Conservation (phyloP, 805 yeast genomes). For the Candida gorgasii region DNA sequence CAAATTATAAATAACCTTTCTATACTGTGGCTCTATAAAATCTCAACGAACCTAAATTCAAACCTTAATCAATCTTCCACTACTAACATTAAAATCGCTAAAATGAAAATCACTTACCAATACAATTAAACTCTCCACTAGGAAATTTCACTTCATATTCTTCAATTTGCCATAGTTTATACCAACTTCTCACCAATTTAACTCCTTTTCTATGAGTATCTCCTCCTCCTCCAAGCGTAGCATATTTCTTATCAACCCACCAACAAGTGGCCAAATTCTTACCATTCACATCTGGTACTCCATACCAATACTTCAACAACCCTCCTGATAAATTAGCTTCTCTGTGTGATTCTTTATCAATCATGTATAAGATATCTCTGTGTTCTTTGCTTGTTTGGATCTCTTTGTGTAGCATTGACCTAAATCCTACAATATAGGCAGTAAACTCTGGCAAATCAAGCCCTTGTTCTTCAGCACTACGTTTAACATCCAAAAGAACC, state of each 20-base stretch:
- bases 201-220: slow-evolving; percentile 32
- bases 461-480: slow-evolving; percentile 14
- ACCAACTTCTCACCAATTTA: slow-evolving; percentile 32
- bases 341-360: slow-evolving; percentile 33
- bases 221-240: slow-evolving; percentile 36
- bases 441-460: slow-evolving; percentile 16
- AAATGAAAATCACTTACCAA: too few species aligned
- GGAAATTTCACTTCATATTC: slow-evolving; percentile 21
- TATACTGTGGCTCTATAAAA: too few species aligned
- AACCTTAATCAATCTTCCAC: too few species aligned
- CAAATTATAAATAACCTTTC: too few species aligned
- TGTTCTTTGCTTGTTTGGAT: slow-evolving; percentile 24
- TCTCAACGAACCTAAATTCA: too few species aligned
- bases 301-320: slow-evolving; percentile 40
- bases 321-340: slow-evolving; percentile 41
- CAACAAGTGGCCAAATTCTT: slow-evolving; percentile 42
- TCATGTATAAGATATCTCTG: slow-evolving; percentile 24
- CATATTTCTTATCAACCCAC: slow-evolving; percentile 32
- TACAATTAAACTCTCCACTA: neutral
- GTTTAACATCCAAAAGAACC: slow-evolving; percentile 15
- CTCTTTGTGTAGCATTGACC: slow-evolving; percentile 29
- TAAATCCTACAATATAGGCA: slow-evolving; percentile 34
- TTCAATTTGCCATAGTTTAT: slow-evolving; percentile 35
- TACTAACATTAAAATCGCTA: too few species aligned
- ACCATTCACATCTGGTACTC: slow-evolving; percentile 34